phyloP scores from a whole-genome alignment of 345 rosid species.

The Melaleuca alternifolia region DNA sequence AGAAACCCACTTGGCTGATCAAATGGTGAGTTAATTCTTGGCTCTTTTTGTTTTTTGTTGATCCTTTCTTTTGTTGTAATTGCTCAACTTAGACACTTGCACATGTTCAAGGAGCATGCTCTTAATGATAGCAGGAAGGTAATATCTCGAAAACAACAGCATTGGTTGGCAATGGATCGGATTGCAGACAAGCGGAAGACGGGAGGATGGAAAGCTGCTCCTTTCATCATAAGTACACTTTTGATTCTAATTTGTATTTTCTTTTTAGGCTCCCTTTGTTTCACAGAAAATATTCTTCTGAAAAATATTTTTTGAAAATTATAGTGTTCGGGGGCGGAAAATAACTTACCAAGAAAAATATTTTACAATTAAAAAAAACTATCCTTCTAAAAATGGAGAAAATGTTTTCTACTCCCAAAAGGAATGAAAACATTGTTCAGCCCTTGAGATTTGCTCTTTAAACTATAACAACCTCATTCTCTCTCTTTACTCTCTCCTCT shows the following conservation, averaged over 20 bases:
- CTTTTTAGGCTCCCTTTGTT: too few relatives aligned
- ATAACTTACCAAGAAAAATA: too few relatives aligned
- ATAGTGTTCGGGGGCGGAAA: too few relatives aligned
- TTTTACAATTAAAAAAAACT: too few relatives aligned
- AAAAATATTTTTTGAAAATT: too few relatives aligned
- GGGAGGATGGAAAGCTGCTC: constrained; percentile 54
- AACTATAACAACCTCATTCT: too few relatives aligned
- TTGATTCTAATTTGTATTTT: not conserved
- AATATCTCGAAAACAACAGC: not conserved
- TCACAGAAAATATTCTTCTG: too few relatives aligned
- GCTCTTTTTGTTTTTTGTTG: not conserved
- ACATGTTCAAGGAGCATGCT: not conserved
- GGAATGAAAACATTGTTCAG: too few relatives aligned
- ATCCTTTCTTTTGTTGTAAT: not conserved
- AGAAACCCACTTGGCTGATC: not conserved
- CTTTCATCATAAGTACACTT: constrained; percentile 34
- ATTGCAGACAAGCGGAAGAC: constrained; percentile 37
- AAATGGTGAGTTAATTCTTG: not conserved
- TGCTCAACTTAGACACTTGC: not conserved
- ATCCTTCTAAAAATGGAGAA: too few relatives aligned
- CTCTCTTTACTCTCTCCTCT: too few relatives aligned
- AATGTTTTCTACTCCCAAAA: too few relatives aligned
- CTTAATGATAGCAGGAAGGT: not conserved
- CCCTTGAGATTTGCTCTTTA: too few relatives aligned
- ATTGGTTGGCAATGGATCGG: constrained; percentile 34